phyloP scores from a whole-genome alignment of 257 asterid species.

The Knoxia roxburghii region DNA sequence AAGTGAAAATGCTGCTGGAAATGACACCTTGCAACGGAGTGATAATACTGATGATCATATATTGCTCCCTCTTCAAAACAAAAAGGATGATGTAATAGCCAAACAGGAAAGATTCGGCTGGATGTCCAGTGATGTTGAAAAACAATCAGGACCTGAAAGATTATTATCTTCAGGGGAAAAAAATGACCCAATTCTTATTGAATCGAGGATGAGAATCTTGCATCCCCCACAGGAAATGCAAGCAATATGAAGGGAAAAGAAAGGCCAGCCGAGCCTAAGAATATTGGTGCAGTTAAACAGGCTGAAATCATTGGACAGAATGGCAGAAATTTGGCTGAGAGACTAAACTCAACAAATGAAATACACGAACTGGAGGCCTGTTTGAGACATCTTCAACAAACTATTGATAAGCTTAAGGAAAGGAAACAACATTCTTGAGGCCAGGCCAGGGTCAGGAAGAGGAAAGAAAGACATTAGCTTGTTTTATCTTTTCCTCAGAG shows the following conservation, averaged over 20 bases:
- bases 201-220: not conserved
- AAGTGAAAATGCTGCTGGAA: not conserved
- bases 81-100: not conserved
- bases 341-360: no score
- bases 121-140: not conserved
- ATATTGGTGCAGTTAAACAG: not conserved
- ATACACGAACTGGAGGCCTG: no score
- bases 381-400: no score
- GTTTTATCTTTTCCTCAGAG: no score
- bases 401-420: no score
- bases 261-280: not conserved
- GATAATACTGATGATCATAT: not conserved
- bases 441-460: no score
- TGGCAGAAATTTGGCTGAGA: not conserved
- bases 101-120: no score
- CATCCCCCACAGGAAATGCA: not conserved
- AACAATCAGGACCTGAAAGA: no score
- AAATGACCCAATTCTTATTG: not conserved
- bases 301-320: not conserved
- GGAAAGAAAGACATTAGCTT: no score
- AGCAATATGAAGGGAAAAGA: not conserved
- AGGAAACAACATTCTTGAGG: no score
- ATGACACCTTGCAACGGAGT: not conserved
- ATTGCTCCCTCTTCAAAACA: not conserved
- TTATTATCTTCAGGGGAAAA: not conserved